Conservation (phyloP, 2,329 filamentous ascomycete genomes). For the Nannizziopsis barbatae region DNA sequence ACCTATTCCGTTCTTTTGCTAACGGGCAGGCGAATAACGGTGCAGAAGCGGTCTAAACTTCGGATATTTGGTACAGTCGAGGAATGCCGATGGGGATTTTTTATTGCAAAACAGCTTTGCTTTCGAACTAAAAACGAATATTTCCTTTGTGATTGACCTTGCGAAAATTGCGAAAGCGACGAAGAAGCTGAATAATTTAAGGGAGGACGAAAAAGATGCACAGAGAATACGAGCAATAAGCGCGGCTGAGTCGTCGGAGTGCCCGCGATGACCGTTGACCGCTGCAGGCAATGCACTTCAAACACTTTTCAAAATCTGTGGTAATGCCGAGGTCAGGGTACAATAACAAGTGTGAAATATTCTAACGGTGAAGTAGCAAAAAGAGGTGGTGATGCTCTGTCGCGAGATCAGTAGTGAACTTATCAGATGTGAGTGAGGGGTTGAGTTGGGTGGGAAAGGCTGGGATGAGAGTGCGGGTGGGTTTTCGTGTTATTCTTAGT, state of each 20-base stretch:
- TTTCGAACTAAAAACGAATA: not conserved
- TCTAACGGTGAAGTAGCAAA: not conserved
- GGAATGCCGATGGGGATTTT: no score
- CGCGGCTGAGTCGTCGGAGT: constrained; percentile 8
- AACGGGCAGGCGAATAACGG: no score
- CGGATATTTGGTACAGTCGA: no score
- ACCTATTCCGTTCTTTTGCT: no score
- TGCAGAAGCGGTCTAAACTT: no score
- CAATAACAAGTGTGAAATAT: not conserved
- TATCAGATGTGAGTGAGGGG: not conserved
- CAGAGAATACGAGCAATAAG: constrained; percentile 3
- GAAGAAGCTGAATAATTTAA: constrained; percentile 2
- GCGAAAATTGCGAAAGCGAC: constrained; percentile 7
- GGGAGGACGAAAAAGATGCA: not conserved
- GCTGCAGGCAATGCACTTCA: not conserved
- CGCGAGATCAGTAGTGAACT: not conserved
- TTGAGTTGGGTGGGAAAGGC: no score
- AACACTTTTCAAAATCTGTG: not conserved
- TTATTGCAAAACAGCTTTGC: no score
- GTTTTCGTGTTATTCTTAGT: no score
- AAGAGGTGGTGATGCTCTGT: not conserved
- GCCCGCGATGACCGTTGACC: not conserved
- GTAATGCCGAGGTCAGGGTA: not conserved
- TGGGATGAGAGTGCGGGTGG: no score
- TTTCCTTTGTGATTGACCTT: not conserved